phyloP scores from a whole-genome alignment of 208 protist genomes.

The Plasmodiophora brassicae region DNA sequence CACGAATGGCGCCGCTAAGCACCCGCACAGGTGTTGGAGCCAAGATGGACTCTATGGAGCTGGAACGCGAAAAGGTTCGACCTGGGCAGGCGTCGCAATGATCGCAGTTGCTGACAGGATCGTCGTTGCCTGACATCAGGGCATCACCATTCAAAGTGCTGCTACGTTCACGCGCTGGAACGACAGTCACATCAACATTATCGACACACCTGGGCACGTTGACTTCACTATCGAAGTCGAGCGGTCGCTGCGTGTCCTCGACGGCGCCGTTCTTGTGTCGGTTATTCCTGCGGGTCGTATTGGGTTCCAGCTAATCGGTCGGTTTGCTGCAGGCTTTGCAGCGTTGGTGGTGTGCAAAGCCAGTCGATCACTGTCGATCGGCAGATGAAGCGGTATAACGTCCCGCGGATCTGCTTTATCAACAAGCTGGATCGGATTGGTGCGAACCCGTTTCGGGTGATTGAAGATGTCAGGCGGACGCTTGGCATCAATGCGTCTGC shows the following conservation, averaged over 20 bases:
- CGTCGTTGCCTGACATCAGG: conserved; percentile 80
- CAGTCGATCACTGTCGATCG: conserved; percentile 89
- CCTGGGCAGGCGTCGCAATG: neutral
- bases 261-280: conserved; percentile 93
- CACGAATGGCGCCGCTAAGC: too few relatives aligned
- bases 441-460: conserved; percentile 57
- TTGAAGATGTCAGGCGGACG: conserved; percentile 59
- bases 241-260: conserved; percentile 92
- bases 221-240: conserved; percentile 99
- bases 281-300: conserved; percentile 73
- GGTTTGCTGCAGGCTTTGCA: conserved; percentile 70
- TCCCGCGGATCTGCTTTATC: conserved; percentile 94
- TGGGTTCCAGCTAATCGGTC: neutral
- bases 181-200: conserved; percentile 92
- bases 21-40: too few relatives aligned
- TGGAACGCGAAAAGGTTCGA: conserved; percentile 84
- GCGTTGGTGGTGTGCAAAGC: conserved; percentile 69
- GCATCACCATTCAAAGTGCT: conserved; percentile 97
- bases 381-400: conserved; percentile 95
- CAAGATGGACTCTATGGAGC: conserved; percentile 98
- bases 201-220: conserved; percentile 97
- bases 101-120: neutral
- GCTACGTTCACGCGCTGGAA: conserved; percentile 92
- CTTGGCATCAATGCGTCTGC: conserved; percentile 87
- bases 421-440: conserved; percentile 85